phyloP scores from a whole-genome alignment of 257 asterid species.

The Solanum tacnaense region DNA sequence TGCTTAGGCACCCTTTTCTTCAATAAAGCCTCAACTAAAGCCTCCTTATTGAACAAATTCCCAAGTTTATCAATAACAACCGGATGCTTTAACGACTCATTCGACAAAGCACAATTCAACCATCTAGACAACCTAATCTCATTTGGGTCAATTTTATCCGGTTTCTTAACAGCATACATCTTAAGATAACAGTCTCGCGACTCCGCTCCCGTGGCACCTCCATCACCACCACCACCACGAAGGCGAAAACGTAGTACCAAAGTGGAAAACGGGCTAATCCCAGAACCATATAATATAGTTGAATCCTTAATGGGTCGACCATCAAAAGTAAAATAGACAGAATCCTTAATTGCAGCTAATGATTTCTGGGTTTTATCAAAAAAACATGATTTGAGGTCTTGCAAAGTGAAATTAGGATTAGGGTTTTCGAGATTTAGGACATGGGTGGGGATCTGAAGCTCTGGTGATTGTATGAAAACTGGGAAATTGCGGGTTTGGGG shows the following conservation, averaged over 20 bases:
- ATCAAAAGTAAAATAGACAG: slow-evolving; percentile 50
- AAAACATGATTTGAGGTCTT: slow-evolving; percentile 39
- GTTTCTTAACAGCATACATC: slow-evolving; percentile 80
- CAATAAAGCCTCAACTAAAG: slow-evolving; percentile 75
- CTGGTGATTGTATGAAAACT: slow-evolving; percentile 54
- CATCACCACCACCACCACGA: slow-evolving; percentile 89
- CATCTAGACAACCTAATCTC: slow-evolving; percentile 74
- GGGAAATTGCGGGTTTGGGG: slow-evolving; percentile 19
- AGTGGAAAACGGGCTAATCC: slow-evolving; percentile 44
- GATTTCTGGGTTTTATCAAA: slow-evolving; percentile 19
- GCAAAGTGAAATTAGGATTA: slow-evolving; percentile 46
- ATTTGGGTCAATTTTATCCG: slow-evolving; percentile 74
- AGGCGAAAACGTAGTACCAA: slow-evolving; percentile 47
- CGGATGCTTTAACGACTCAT: slow-evolving; percentile 72
- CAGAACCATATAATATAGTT: slow-evolving; percentile 18
- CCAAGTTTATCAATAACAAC: slow-evolving; percentile 74
- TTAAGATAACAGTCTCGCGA: slow-evolving; percentile 82
- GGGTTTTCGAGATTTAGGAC: slow-evolving; percentile 34
- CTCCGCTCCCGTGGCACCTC: slow-evolving; percentile 95
- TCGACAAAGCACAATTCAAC: slow-evolving; percentile 70
- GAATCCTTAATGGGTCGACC: slow-evolving; percentile 50
- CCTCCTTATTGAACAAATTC: slow-evolving; percentile 85
- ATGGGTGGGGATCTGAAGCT: slow-evolving; percentile 40
- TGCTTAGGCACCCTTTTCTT: slow-evolving; percentile 72
- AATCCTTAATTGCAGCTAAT: not conserved